phyloP scores from a whole-genome alignment of 306 rosid genomes.

The Inga oerstediana region DNA sequence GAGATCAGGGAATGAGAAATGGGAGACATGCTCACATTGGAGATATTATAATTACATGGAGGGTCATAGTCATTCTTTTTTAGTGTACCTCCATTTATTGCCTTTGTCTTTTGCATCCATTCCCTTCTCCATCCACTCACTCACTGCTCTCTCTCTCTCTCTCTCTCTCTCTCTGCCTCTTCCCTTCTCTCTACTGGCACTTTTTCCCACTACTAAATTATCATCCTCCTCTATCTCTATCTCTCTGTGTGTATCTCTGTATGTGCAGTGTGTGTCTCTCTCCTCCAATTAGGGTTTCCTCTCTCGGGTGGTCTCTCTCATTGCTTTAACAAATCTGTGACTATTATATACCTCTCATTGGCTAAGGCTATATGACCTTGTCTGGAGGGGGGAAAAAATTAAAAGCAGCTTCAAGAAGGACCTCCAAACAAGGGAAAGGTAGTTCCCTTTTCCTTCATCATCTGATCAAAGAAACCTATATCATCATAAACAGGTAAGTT shows the following conservation, averaged over 20 bases:
- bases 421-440: constrained; percentile 52
- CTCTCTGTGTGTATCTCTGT: background rate
- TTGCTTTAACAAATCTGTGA: constrained; percentile 41
- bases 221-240: background rate
- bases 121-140: constrained; percentile 90
- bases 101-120: constrained; percentile 93
- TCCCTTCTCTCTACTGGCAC: constrained; percentile 44
- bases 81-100: constrained; percentile 89
- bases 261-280: constrained; percentile 29
- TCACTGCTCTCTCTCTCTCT: constrained; percentile 41
- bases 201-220: constrained; percentile 26
- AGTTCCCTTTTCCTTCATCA: constrained; percentile 48
- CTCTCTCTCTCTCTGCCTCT: constrained; percentile 43
- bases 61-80: constrained; percentile 84
- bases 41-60: constrained; percentile 81
- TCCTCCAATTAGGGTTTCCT: constrained; percentile 64
- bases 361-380: constrained; percentile 47
- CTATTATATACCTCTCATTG: constrained; percentile 40
- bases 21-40: constrained; percentile 64
- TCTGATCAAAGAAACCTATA: constrained; percentile 59
- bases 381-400: constrained; percentile 36
- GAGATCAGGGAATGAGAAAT: constrained; percentile 45
- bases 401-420: constrained; percentile 46
- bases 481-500: constrained; percentile 65
- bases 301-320: constrained; percentile 39